phyloP scores from a whole-genome alignment of 202 grass and related monocot genomes.

The Zoysia matrella region DNA sequence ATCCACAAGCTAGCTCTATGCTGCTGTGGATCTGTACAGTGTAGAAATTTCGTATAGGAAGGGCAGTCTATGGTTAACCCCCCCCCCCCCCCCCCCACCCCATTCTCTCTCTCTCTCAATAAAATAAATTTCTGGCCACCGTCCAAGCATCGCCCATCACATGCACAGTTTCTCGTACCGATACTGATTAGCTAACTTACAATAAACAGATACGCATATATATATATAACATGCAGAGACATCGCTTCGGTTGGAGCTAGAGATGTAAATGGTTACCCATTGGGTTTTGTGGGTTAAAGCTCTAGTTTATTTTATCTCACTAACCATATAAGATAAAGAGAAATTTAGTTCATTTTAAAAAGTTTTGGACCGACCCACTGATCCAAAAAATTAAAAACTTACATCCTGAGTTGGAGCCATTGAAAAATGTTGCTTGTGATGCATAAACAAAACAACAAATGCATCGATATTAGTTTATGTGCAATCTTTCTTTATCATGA shows the following conservation, averaged over 20 bases:
- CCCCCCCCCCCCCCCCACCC: too few species aligned
- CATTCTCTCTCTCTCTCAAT: too few species aligned
- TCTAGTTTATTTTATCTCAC: too few species aligned
- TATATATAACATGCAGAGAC: background rate
- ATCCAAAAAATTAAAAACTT: too few species aligned
- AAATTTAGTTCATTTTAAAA: too few species aligned
- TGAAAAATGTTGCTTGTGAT: background rate
- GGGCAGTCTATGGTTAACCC: too few species aligned
- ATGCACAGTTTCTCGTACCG: conserved; percentile 18
- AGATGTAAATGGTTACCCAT: background rate
- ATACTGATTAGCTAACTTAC: background rate
- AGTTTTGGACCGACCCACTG: too few species aligned
- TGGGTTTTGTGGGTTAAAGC: too few species aligned
- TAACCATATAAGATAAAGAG: too few species aligned
- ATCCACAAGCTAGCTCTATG: background rate
- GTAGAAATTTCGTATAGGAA: background rate
- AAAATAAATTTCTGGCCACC: background rate
- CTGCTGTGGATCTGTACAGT: background rate
- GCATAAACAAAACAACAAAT: conserved; percentile 18
- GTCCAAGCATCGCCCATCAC: conserved; percentile 5
- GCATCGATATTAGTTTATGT: background rate
- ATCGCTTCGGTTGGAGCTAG: background rate
- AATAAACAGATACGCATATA: background rate
- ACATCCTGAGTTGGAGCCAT: too few species aligned
- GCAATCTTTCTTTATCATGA: conserved; percentile 33